Evolutionary conservation across 768 basidiomycete genomes (phyloP).

Genomic region (Hysterangium stoloniferum): DNA sequence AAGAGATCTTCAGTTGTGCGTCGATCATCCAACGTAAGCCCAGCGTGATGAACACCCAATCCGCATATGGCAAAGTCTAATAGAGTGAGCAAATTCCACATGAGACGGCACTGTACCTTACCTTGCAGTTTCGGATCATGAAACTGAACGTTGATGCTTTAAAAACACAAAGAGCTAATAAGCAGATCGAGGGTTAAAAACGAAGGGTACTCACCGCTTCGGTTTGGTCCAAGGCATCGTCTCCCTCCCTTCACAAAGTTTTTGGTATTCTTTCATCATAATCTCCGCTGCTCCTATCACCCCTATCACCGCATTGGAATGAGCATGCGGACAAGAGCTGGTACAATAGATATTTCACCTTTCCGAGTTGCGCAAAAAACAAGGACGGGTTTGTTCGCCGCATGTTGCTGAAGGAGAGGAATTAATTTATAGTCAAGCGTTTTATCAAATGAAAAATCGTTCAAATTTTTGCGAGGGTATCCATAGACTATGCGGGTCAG

Average conservation of each 20-base stretch:
- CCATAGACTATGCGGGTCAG: constrained; percentile 68
- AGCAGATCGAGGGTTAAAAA: background rate
- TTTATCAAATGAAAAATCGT: constrained; percentile 72
- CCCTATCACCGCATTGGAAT: constrained; percentile 19
- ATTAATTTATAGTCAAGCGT: constrained; percentile 70
- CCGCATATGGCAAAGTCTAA: constrained; percentile 57
- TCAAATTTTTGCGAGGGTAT: constrained; percentile 55
- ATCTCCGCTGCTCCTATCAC: constrained; percentile 62
- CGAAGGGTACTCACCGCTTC: constrained; percentile 31
- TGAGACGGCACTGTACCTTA: constrained; percentile 23
- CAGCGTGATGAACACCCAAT: constrained; percentile 90
- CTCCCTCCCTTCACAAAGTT: constrained; percentile 40
- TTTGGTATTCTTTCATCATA: constrained; percentile 63
- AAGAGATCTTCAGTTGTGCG: constrained; percentile 68
- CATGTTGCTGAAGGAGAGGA: constrained; percentile 61
- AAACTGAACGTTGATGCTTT: constrained; percentile 50
- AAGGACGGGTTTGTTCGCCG: constrained; percentile 74
- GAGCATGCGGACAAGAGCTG: background rate
- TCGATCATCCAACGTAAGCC: constrained; percentile 67
- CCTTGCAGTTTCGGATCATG: constrained; percentile 61
- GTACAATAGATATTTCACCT: constrained; percentile 34
- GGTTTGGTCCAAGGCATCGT: constrained; percentile 65
- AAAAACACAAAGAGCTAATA: constrained; percentile 1
- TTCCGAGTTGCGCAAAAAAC: constrained; percentile 87
- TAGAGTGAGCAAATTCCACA: background rate